Evolutionary conservation across 805 yeast species (phyloP), one percentile per base, ranked within the genome.

Genomic region (Monosporozyma aerobia): DNA sequence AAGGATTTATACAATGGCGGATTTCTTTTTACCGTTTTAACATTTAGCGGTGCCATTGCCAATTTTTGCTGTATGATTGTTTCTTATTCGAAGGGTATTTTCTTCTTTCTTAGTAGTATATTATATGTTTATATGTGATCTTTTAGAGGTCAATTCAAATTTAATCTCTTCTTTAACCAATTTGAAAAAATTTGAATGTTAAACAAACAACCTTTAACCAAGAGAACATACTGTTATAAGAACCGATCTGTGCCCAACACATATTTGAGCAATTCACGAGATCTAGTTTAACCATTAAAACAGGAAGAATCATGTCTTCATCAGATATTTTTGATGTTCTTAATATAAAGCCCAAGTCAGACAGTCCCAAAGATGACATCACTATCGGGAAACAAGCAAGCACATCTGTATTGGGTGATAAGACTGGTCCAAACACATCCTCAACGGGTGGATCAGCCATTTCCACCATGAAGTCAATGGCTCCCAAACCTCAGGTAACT

Each of bases 251-350:
- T 11, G 3, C 22, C n/a, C n/a, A 35, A 35, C 13, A 14, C n/a
- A 3, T 35, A 14, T 11, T n/a, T 14, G 39, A 35, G 39, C 16
- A 13, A 35, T 35, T 14, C 39, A 35, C 39, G n/a, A n/a, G 35
- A 32, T 32, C 35, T 8, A 32, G 35, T 9, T 3, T 32, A 35
- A 3, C 14, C 4, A 14, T 13, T 35, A 35, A 14, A 35, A 35
- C 14, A 13, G 16, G n/a, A 13, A 35, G 39, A 35, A 48, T 2
- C 13, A 63, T 66, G 69, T 59, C 78, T 61, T 72, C 77, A 0
- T 77, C 82, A 35, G 95, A 87, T 73, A 78, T 87, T 27, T 75
- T 87, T 55, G 95, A 87, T 64, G 94, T 87, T 54, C 73, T 87
- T 55, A 85, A 85, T 69, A 80, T 85, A 57, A 82, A 78, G 50